Evolutionary conservation across 2,329 filamentous ascomycete genomes (phyloP), one percentile per base, ranked within the genome.

Genomic region (Ramularia collo-cygni): DNA sequence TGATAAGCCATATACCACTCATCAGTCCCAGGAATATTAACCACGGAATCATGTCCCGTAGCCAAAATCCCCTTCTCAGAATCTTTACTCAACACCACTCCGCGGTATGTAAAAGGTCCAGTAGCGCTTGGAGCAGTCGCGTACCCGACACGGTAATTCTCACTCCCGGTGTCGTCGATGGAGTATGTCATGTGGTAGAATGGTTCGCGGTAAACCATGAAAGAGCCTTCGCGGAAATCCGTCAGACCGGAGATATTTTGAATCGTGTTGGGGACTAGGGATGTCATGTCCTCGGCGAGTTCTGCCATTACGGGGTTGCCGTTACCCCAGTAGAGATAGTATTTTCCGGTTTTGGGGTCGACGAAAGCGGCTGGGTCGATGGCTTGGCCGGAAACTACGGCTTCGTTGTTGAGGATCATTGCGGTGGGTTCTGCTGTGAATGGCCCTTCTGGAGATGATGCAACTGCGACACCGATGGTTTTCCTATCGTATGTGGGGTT

Each of bases 1-100:
- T 72, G 69, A 35, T 72, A 72, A 0, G 62, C 68, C 21, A 73
- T 71, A 42, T 69, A 70, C 69, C 69, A 72, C 16, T 70, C 60
- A 44, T 72, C 68, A 1, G 67, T 70, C 0, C 62, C 64, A 0
- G 68, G 69, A 2, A 72, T 61, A 28, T 70, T 69, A 13, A 71
- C 47, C 3, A 71, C 62, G 0, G 67, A 69, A 48, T 66, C 63
- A 43, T 70, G 66, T 0, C 69, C 70, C 0, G 69, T 70, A 0
- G 57, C 69, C 4, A 71, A 52, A n/a, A 72, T 70, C 0, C 65
- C 67, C 37, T 63, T 52, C 1, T 56, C 53, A 1, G 47, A 40
- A 28, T 70, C 60, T 55, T 71, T 70, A 38, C 67, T 47, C 18
- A 72, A 43, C 6, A 73, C 58, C 0, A 70, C 58, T 3, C 69